Conservation (phyloP, 169 alveolate species). For the Eimeria tenella region DNA sequence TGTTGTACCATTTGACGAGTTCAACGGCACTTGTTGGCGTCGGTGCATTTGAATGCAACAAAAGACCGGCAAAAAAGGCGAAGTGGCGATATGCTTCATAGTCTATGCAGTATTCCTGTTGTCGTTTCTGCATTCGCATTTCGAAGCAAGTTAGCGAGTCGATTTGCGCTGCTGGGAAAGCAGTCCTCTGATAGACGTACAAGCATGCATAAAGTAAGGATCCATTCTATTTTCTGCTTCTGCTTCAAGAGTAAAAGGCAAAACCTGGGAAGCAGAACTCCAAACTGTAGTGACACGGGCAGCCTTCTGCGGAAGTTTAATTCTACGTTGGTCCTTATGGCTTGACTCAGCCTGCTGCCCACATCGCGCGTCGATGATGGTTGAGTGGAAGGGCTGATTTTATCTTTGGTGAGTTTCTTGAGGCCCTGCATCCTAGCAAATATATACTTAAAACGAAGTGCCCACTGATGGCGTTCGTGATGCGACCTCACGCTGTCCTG, state of each 20-base stretch:
- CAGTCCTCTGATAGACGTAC: background rate
- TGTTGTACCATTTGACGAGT: constrained; percentile 45
- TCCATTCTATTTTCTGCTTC: too few species aligned
- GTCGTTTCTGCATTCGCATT: constrained; percentile 39
- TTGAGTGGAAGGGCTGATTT: background rate
- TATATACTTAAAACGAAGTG: background rate
- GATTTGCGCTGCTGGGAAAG: background rate
- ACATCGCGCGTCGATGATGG: constrained; percentile 3
- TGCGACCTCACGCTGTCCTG: too few species aligned
- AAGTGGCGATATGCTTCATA: constrained; percentile 69
- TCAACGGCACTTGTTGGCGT: constrained; percentile 39
- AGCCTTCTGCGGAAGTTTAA: too few species aligned
- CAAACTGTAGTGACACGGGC: too few species aligned
- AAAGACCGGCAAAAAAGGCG: constrained; percentile 55
- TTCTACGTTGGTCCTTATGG: too few species aligned
- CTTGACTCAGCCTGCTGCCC: background rate
- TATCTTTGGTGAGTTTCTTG: constrained; percentile 36
- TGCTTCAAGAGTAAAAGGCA: too few species aligned
- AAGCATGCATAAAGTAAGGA: too few species aligned
- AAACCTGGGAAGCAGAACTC: too few species aligned
- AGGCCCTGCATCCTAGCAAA: constrained; percentile 44
- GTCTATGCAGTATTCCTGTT: constrained; percentile 68
- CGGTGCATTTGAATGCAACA: constrained; percentile 41
- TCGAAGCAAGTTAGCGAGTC: background rate
- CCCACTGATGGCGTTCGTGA: background rate